Conservation (phyloP, 441 rosid genomes). For the Caryocar brasiliense region DNA sequence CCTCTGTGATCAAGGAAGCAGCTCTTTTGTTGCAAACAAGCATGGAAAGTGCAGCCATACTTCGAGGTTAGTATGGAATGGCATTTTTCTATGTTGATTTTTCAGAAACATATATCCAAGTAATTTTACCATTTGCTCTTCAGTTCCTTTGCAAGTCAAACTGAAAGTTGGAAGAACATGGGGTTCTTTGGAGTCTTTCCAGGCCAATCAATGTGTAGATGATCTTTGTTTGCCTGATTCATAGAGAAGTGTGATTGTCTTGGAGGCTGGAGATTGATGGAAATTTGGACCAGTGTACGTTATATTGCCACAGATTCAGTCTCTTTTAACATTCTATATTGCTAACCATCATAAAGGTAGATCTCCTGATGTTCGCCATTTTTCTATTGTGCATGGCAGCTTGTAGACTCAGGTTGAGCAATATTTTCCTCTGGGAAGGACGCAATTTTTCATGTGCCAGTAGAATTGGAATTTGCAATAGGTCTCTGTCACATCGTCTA, state of each 20-base stretch:
- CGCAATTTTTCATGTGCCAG: neutral
- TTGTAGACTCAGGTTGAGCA: too few relatives aligned
- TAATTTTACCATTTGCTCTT: slow-evolving; percentile 8
- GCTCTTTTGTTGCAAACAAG: slow-evolving; percentile 48
- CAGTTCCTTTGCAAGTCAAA: slow-evolving; percentile 89
- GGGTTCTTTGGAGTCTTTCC: slow-evolving; percentile 77
- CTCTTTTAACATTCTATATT: too few relatives aligned
- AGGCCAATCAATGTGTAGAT: slow-evolving; percentile 27
- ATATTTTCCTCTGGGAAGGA: neutral
- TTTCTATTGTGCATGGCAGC: too few relatives aligned
- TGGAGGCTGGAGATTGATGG: slow-evolving; percentile 3
- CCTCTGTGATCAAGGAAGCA: slow-evolving; percentile 64
- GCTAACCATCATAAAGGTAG: too few relatives aligned
- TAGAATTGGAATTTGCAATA: neutral
- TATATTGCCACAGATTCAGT: too few relatives aligned
- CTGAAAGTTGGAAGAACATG: slow-evolving; percentile 83
- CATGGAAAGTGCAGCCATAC: slow-evolving; percentile 80
- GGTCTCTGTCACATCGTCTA: too few relatives aligned
- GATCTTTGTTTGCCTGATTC: slow-evolving; percentile 16
- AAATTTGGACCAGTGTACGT: neutral
- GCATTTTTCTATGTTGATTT: neutral
- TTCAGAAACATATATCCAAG: slow-evolving; percentile 6
- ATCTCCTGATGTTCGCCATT: too few relatives aligned
- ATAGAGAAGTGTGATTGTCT: neutral
- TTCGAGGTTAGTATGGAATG: slow-evolving; percentile 44